Percentiles rank a stretch among this genome's conserved stretches.
phyloP scores from a whole-genome alignment of 108 stramenopile species.

The Hondaea fermentalgiana region DNA sequence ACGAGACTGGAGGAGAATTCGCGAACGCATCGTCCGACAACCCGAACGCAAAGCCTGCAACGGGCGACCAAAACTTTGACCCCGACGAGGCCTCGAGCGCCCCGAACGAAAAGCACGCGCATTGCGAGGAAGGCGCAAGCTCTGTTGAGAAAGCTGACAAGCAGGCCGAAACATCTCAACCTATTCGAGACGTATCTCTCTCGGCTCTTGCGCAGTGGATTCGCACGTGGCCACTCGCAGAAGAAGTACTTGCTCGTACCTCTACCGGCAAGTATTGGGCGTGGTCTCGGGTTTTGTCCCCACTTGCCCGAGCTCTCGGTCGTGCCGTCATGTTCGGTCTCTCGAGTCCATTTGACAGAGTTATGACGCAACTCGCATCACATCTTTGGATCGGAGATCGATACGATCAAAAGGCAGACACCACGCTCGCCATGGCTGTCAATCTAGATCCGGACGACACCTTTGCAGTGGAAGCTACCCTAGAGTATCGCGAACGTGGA shows the following conservation, averaged over 20 bases:
- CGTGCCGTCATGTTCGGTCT: background rate
- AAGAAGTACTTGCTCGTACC: background rate
- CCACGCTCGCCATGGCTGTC: background rate
- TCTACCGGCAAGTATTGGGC: background rate
- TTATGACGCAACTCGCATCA: background rate
- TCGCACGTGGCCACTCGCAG: background rate
- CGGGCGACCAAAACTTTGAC: too few species aligned
- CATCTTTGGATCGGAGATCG: constrained; percentile 9
- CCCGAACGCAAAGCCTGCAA: too few species aligned
- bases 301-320: background rate
- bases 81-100: too few species aligned
- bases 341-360: background rate
- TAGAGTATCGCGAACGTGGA: background rate
- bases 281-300: background rate
- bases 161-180: background rate
- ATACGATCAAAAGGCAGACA: background rate
- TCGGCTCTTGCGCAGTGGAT: background rate
- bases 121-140: too few species aligned
- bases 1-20: too few species aligned
- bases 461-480: background rate
- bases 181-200: background rate
- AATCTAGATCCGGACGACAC: background rate
- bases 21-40: too few species aligned
- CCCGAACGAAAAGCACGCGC: too few species aligned
- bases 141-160: too few species aligned